phyloP scores from a whole-genome alignment of 306 rosid species.

The Clitoria ternatea region DNA sequence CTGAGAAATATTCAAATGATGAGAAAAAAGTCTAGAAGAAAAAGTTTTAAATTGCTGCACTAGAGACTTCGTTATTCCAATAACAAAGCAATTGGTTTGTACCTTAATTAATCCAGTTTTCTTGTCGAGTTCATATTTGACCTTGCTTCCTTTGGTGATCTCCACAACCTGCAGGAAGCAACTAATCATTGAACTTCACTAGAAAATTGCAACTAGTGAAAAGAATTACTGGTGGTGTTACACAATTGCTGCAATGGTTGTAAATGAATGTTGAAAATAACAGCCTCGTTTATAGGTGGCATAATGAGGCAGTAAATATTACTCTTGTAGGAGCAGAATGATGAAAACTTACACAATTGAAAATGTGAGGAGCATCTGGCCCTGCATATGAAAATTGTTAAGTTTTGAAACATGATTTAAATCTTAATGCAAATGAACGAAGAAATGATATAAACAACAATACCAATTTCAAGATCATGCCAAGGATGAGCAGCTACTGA shows the following conservation, averaged over 20 bases:
- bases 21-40: not conserved
- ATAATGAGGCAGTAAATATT: not conserved
- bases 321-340: not conserved
- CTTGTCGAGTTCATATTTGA: constrained; percentile 95
- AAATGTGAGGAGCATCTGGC: constrained; percentile 80
- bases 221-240: not conserved
- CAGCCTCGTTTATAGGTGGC: not conserved
- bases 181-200: constrained; percentile 21
- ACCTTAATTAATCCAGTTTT: constrained; percentile 96
- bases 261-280: constrained; percentile 1
- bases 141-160: constrained; percentile 96
- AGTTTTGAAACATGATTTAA: constrained; percentile 25
- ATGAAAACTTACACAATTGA: constrained; percentile 66
- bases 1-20: constrained; percentile 42
- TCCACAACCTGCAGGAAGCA: constrained; percentile 76
- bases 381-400: constrained; percentile 52
- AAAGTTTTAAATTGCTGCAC: not conserved
- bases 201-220: constrained; percentile 8
- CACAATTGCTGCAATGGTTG: not conserved
- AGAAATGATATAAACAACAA: not conserved
- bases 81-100: not conserved
- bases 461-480: constrained; percentile 99
- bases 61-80: constrained; percentile 4
- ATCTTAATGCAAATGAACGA: not conserved
- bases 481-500: constrained; percentile 96